phyloP scores from a whole-genome alignment of 225 moss, liverwort and hornwort species.

The Neckera pumila region DNA sequence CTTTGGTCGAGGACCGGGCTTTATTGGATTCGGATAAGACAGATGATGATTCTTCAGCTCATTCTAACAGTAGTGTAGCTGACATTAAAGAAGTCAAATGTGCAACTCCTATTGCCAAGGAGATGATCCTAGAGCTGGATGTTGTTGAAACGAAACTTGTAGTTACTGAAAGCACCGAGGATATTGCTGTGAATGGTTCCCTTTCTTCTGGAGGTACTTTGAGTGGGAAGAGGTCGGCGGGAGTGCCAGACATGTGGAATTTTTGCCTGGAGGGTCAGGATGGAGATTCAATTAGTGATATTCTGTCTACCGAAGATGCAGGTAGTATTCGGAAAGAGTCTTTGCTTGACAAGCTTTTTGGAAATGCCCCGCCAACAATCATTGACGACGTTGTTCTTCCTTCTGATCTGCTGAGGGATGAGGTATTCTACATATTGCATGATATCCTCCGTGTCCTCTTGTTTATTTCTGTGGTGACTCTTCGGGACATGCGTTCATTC shows the following conservation, averaged over 20 bases:
- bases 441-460: not conserved
- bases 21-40: slow-evolving; percentile 24
- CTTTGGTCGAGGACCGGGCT: slow-evolving; percentile 22
- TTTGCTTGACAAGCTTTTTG: slow-evolving; percentile 81
- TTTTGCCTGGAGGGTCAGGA: slow-evolving; percentile 35
- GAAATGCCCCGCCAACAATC: slow-evolving; percentile 40
- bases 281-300: slow-evolving; percentile 38
- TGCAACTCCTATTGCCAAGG: slow-evolving; percentile 24
- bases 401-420: slow-evolving; percentile 29
- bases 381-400: slow-evolving; percentile 43
- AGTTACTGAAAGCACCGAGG: slow-evolving; percentile 18
- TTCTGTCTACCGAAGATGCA: slow-evolving; percentile 33
- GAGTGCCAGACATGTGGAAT: slow-evolving; percentile 29
- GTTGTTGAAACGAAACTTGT: slow-evolving; percentile 37
- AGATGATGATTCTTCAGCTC: slow-evolving; percentile 34
- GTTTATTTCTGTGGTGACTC: not conserved
- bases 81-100: slow-evolving; percentile 36
- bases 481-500: not conserved
- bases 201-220: slow-evolving; percentile 17
- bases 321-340: slow-evolving; percentile 57
- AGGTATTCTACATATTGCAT: slow-evolving; percentile 37
- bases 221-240: slow-evolving; percentile 18
- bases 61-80: slow-evolving; percentile 24
- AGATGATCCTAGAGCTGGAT: slow-evolving; percentile 38
- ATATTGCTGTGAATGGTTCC: slow-evolving; percentile 11